Evolutionary conservation across 805 yeast species (phyloP).

Genomic region (Metschnikowia cerradonensis): DNA sequence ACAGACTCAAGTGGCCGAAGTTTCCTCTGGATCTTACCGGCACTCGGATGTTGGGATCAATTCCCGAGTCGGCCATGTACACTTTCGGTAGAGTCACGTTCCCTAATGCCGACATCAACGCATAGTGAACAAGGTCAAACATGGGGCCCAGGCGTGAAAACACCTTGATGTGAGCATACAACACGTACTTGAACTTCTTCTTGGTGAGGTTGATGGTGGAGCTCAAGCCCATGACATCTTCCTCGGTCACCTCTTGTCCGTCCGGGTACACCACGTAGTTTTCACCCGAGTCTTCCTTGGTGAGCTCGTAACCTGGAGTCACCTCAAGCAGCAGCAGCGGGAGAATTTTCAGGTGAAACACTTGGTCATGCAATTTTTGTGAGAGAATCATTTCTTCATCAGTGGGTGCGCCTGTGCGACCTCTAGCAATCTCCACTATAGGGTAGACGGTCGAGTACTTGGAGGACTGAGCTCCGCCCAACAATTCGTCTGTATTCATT

Average conservation of each 20-base stretch:
- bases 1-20: slow-evolving; percentile 44
- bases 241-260: slow-evolving; percentile 23
- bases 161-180: slow-evolving; percentile 71
- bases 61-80: slow-evolving; percentile 53
- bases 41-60: slow-evolving; percentile 47
- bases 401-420: slow-evolving; percentile 75
- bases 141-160: slow-evolving; percentile 80
- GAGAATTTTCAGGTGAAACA: slow-evolving; percentile 55
- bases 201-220: slow-evolving; percentile 17
- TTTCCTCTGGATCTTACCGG: slow-evolving; percentile 52
- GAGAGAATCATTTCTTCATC: slow-evolving; percentile 78
- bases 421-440: slow-evolving; percentile 70
- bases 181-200: slow-evolving; percentile 39
- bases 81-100: slow-evolving; percentile 63
- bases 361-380: slow-evolving; percentile 58
- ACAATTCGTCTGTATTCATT: slow-evolving; percentile 28
- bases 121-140: slow-evolving; percentile 70
- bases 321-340: slow-evolving; percentile 21
- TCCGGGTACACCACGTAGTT: slow-evolving; percentile 56
- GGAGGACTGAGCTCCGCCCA: slow-evolving; percentile 17
- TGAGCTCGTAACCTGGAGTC: slow-evolving; percentile 17
- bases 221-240: slow-evolving; percentile 20
- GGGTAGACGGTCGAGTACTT: slow-evolving; percentile 51
- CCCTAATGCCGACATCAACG: slow-evolving; percentile 59
- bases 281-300: slow-evolving; percentile 15